Evolutionary conservation across 768 basidiomycete genomes (phyloP).

Genomic region (Infundibulicybe gibba): DNA sequence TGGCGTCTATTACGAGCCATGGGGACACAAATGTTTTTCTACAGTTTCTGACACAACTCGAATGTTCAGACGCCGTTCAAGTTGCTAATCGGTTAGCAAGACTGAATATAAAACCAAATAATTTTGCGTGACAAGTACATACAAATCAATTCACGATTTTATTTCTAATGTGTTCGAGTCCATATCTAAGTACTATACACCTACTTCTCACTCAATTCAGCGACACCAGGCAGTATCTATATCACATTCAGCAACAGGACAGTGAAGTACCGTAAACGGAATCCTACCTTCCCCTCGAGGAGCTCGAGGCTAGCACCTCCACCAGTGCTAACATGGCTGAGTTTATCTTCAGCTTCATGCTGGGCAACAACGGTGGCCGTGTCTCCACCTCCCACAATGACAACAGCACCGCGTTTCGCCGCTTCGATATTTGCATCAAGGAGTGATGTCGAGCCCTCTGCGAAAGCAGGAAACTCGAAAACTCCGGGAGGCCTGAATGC

Average conservation of each 20-base stretch:
- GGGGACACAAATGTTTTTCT: neutral
- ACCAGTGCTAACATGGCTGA: conserved; percentile 96
- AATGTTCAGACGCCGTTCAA: too few species aligned
- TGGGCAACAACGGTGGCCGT: conserved; percentile 97
- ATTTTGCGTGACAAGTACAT: neutral
- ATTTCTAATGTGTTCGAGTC: neutral
- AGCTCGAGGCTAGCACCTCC: conserved; percentile 93
- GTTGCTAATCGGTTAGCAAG: neutral
- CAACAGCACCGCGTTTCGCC: conserved; percentile 79
- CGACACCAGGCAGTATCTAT: conserved; percentile 87
- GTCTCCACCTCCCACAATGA: conserved; percentile 95
- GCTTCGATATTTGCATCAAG: conserved; percentile 87
- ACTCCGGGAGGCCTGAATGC: conserved; percentile 85
- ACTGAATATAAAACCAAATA: neutral
- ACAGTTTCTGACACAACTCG: neutral
- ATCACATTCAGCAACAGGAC: conserved; percentile 7
- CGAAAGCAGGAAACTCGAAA: conserved; percentile 94
- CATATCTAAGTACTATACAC: conserved; percentile 4
- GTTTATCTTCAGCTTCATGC: conserved; percentile 75
- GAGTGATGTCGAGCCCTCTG: conserved; percentile 77
- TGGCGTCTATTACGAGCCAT: conserved; percentile 47
- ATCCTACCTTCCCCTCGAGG: conserved; percentile 90
- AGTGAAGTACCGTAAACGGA: neutral
- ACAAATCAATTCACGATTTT: neutral
- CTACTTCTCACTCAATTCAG: conserved; percentile 77